phyloP scores from a whole-genome alignment of 371 early-diverging fungal species.

The Mucor circinelloides region DNA sequence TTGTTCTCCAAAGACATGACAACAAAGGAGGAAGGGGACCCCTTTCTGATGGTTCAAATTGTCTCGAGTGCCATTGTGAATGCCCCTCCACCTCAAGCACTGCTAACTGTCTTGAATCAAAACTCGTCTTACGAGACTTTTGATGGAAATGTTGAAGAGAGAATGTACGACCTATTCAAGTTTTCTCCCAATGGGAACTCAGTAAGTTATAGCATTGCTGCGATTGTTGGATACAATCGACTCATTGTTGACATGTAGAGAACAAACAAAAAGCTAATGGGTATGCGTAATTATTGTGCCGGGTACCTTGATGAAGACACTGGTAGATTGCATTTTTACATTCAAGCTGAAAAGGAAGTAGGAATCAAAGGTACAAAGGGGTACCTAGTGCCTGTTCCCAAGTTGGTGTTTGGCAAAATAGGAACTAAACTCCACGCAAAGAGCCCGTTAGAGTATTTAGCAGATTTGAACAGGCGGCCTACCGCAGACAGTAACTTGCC shows the following conservation, averaged over 20 bases:
- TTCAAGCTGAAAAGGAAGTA: conserved; percentile 36
- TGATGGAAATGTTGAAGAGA: conserved; percentile 39
- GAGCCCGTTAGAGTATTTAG: not conserved
- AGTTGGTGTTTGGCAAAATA: conserved; percentile 36
- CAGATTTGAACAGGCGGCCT: not conserved
- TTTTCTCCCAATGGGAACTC: conserved; percentile 43
- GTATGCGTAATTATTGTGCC: conserved; percentile 42
- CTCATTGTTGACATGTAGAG: too few species aligned
- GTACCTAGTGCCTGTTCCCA: conserved; percentile 38
- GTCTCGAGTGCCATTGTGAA: conserved; percentile 82
- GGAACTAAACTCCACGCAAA: conserved; percentile 7
- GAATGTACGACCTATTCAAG: conserved; percentile 45
- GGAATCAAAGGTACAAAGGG: conserved; percentile 42
- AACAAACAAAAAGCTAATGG: conserved; percentile 44
- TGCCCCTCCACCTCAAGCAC: conserved; percentile 46
- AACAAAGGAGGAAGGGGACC: conserved; percentile 60
- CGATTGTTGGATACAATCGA: too few species aligned
- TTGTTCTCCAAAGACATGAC: conserved; percentile 53
- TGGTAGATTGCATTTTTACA: conserved; percentile 39
- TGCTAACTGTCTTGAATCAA: conserved; percentile 42
- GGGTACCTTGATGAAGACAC: conserved; percentile 36
- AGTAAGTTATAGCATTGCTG: conserved; percentile 10
- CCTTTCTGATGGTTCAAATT: conserved; percentile 74
- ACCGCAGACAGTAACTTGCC: not conserved
- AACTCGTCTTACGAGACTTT: conserved; percentile 37